Conservation (phyloP, 192 early-diverging fungal genomes). For the Backusella parvicylindrica region DNA sequence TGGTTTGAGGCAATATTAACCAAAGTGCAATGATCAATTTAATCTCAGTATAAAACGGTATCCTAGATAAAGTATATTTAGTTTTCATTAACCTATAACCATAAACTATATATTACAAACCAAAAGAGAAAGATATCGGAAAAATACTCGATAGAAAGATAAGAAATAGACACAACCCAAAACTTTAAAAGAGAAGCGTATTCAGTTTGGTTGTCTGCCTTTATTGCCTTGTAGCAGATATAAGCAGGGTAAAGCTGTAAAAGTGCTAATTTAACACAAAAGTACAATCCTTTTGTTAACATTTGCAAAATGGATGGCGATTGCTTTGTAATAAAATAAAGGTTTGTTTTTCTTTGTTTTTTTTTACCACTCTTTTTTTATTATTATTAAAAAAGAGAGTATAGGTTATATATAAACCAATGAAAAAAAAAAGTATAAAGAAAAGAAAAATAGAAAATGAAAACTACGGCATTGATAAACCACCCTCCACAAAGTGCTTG, state of each 20-base stretch:
- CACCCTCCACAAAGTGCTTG: background rate
- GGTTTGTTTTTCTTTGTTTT: background rate
- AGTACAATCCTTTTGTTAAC: slow-evolving; percentile 19
- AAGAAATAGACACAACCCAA: slow-evolving; percentile 30
- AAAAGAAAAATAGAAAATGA: background rate
- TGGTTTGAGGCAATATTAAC: slow-evolving; percentile 33
- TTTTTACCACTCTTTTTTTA: background rate
- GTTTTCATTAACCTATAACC: no score
- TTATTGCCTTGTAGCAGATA: slow-evolving; percentile 34
- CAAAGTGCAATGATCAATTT: slow-evolving; percentile 25
- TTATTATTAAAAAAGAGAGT: background rate
- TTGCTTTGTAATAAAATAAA: no score
- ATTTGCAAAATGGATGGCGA: background rate
- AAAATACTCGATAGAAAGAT: slow-evolving; percentile 28
- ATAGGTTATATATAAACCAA: background rate
- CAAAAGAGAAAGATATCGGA: slow-evolving; percentile 35
- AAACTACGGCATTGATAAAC: background rate
- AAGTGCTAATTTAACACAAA: slow-evolving; percentile 24
- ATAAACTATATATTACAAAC: background rate
- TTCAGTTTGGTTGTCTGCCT: slow-evolving; percentile 19
- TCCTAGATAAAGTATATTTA: background rate
- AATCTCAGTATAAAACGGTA: slow-evolving; percentile 33
- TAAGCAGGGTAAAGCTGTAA: slow-evolving; percentile 37
- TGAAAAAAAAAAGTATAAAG: background rate
- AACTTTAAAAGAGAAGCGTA: slow-evolving; percentile 29